Evolutionary conservation across 306 rosid genomes (phyloP).

Genomic region (Malus asiatica): DNA sequence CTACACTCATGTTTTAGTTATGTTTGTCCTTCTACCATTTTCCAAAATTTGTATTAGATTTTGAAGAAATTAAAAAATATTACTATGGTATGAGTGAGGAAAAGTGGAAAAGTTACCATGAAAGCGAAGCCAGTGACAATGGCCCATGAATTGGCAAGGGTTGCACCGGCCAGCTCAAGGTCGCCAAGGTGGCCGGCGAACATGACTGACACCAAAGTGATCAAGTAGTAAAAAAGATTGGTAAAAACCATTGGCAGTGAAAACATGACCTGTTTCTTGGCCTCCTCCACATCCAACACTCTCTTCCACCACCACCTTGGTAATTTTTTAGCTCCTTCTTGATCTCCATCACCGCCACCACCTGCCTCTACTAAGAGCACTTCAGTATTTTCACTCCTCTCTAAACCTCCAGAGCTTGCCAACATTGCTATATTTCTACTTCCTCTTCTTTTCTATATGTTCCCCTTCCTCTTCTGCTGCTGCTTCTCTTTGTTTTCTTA

Average conservation of each 20-base stretch:
- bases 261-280: constrained; percentile 45
- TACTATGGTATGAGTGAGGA: not conserved
- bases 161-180: constrained; percentile 73
- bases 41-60: too few species aligned
- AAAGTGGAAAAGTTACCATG: constrained; percentile 31
- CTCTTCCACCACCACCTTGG: constrained; percentile 40
- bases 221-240: constrained; percentile 44
- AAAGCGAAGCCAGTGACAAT: constrained; percentile 58
- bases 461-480: not conserved
- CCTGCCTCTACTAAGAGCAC: not conserved
- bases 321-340: not conserved
- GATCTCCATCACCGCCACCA: not conserved
- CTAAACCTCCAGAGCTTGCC: not conserved
- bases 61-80: too few species aligned
- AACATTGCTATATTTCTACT: not conserved
- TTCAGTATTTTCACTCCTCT: not conserved
- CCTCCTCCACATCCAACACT: constrained; percentile 53
- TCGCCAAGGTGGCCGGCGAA: constrained; percentile 82
- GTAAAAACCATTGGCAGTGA: constrained; percentile 77
- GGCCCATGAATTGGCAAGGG: constrained; percentile 83
- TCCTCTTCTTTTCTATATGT: not conserved
- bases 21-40: too few species aligned
- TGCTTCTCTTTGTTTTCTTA: not conserved
- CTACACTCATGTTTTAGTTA: too few species aligned
- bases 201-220: constrained; percentile 70